Percentiles rank a stretch among this genome's conserved stretches.
Evolutionary conservation across 495 filamentous ascomycete genomes (phyloP).

Genomic region (Xylaria flabelliformis): DNA sequence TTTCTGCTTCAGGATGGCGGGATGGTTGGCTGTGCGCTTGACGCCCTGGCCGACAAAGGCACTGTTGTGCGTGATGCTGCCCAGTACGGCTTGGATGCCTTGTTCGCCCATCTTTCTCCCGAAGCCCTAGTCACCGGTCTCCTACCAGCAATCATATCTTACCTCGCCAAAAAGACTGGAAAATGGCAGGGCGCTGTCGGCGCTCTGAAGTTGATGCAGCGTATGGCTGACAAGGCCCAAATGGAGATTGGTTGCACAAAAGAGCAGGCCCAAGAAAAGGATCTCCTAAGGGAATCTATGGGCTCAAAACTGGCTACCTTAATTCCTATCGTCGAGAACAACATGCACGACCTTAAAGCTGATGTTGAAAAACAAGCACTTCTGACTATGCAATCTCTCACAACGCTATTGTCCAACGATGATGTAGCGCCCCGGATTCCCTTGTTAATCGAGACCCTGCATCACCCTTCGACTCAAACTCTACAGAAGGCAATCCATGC

Average conservation of each 20-base stretch:
- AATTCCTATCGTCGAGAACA: constrained; percentile 89
- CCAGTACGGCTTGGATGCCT: constrained; percentile 90
- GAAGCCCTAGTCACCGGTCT: constrained; percentile 83
- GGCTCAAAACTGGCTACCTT: constrained; percentile 86
- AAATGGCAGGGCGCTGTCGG: constrained; percentile 97
- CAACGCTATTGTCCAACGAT: constrained; percentile 92
- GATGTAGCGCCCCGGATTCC: constrained; percentile 94
- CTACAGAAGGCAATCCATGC: constrained; percentile 96
- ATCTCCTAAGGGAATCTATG: constrained; percentile 88
- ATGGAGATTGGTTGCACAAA: constrained; percentile 75
- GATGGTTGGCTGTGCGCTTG: constrained; percentile 74
- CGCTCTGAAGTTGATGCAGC: constrained; percentile 79
- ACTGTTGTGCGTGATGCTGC: constrained; percentile 86
- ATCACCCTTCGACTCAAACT: constrained; percentile 86
- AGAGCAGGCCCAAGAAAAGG: constrained; percentile 84
- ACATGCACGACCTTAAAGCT: constrained; percentile 94
- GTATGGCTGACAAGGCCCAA: constrained; percentile 92
- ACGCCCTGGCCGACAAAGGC: constrained; percentile 90
- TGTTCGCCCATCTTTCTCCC: constrained; percentile 77
- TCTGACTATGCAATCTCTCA: constrained; percentile 89
- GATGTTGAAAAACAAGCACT: constrained; percentile 88
- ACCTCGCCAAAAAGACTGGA: constrained; percentile 78
- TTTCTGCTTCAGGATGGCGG: constrained; percentile 82
- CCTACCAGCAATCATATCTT: constrained; percentile 72
- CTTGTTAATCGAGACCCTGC: constrained; percentile 91